Percentiles rank a stretch among this genome's conserved stretches.
Conservation (phyloP, 208 protist species). For the Trypanosoma grayi region DNA sequence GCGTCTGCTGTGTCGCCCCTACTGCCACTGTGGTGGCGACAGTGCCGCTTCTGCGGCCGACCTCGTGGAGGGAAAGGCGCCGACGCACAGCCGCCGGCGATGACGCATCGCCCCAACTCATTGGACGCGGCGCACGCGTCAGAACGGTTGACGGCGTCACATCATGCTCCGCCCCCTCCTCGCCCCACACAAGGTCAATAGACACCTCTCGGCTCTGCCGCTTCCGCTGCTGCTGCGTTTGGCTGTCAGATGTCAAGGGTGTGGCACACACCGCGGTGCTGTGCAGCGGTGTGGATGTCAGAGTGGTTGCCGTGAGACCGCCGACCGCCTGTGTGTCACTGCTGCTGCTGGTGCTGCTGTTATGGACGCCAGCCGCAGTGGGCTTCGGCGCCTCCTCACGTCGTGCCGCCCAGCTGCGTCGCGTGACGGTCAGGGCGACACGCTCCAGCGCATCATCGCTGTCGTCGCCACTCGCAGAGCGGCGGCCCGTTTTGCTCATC, state of each 20-base stretch:
- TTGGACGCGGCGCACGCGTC: not conserved
- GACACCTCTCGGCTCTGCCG: conserved; percentile 1
- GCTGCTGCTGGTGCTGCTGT: not conserved
- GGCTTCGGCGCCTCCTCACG: not conserved
- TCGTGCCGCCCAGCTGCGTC: conserved; percentile 10
- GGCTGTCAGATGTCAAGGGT: not conserved
- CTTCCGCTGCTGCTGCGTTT: too few species aligned
- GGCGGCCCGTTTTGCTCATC: not conserved
- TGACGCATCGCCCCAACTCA: not conserved
- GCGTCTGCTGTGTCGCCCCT: not conserved
- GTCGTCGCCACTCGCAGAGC: not conserved
- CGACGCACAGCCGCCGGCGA: conserved; percentile 11
- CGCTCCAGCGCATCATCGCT: conserved; percentile 12
- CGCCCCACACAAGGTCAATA: conserved; percentile 19
- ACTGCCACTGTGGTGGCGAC: not conserved
- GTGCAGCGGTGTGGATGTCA: conserved; percentile 3
- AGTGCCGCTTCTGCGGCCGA: conserved; percentile 1
- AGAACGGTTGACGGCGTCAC: conserved; percentile 14
- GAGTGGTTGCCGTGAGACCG: not conserved
- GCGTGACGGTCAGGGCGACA: conserved; percentile 11
- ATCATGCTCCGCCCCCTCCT: conserved; percentile 4
- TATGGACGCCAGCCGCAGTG: not conserved
- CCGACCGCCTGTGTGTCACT: not conserved
- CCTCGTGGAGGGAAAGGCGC: conserved; percentile 18
- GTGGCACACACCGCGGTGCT: not conserved